These are phyloP conservation scores for Heritiera littoralis DNA, from an alignment of 345 rosid species.

Conservation along the genomic window DNA sequence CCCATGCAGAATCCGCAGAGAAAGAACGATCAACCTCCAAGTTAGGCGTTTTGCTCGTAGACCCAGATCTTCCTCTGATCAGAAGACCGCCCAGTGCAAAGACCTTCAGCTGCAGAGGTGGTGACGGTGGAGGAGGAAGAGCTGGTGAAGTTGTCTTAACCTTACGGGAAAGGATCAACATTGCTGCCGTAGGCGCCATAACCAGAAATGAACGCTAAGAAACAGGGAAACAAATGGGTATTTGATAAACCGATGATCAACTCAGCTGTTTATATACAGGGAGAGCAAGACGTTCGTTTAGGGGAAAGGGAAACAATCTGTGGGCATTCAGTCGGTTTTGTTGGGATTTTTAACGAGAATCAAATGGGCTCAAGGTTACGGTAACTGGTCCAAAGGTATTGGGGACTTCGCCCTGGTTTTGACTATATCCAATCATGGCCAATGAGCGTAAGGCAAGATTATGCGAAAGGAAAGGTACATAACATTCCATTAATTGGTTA, in stretches of 20 bases:
- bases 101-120: constrained; percentile 17
- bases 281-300: not conserved
- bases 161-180: constrained; percentile 48
- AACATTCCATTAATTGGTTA: too few relatives aligned
- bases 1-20: constrained; percentile 34
- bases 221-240: not conserved
- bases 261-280: not conserved
- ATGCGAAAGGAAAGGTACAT: too few relatives aligned
- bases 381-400: too few relatives aligned
- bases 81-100: constrained; percentile 2
- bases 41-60: not conserved
- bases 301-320: constrained; percentile 5
- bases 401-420: not conserved
- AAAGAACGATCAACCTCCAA: constrained; percentile 19
- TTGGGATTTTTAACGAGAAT: not conserved
- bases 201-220: not conserved
- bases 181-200: constrained; percentile 78
- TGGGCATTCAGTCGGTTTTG: constrained; percentile 11
- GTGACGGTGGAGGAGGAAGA: constrained; percentile 7
- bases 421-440: too few relatives aligned
- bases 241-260: not conserved
- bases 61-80: constrained; percentile 18
- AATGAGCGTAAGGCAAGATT: too few relatives aligned
- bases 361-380: not conserved
- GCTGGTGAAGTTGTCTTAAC: constrained; percentile 24